Base-by-base conservation (phyloP, 148 eudicot genomes). In the Drosera capensis region DNA sequence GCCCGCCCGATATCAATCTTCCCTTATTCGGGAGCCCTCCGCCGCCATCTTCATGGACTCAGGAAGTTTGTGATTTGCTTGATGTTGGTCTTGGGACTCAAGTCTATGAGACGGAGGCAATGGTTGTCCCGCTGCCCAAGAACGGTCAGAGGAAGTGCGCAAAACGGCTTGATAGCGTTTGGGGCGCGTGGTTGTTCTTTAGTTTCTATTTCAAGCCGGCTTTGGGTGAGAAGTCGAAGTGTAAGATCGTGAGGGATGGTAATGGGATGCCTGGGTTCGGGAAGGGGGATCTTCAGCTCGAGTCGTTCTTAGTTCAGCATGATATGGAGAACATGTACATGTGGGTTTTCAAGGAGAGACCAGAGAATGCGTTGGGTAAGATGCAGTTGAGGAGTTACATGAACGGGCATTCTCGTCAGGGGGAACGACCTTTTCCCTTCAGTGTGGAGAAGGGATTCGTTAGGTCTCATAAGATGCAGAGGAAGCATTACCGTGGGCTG, bases 131-230 rank as follows among this genome's bases (percentile, higher is more conserved):
- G 6, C 6, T 66, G 52, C 73, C 87, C 1, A 83, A 83, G 65
- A 58, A 46, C 1, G 86, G 74, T 50, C 47, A 57, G 8, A 47
- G 71, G 1, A 83, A 83, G 53, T 79, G 87, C 55, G 80, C 71
- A 4, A 83, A 79, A 60, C 43, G 87, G 52, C 48, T 68, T 30
- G 94, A 83, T 63, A 83, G 71, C 51, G 64, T 83, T 14, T 83
- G 94, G 94, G 94, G 87, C 1, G 94, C 94, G 56, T 82, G 94
- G 94, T 71, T 82, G 44, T 82, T 82, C 69, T 82, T 82, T 66
- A 82, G 80, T 55, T 82, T 72, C 62, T 82, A 82, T 37, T 82
- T 82, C 43, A 82, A 73, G 48, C 87, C 94, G 0, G 72, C 66
- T 20, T 58, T 83, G 55, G 76, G 73, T 43, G 87, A 79, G 23